Evolutionary conservation across 2,329 filamentous ascomycete species (phyloP).

Genomic region (Canariomyces notabilis): DNA sequence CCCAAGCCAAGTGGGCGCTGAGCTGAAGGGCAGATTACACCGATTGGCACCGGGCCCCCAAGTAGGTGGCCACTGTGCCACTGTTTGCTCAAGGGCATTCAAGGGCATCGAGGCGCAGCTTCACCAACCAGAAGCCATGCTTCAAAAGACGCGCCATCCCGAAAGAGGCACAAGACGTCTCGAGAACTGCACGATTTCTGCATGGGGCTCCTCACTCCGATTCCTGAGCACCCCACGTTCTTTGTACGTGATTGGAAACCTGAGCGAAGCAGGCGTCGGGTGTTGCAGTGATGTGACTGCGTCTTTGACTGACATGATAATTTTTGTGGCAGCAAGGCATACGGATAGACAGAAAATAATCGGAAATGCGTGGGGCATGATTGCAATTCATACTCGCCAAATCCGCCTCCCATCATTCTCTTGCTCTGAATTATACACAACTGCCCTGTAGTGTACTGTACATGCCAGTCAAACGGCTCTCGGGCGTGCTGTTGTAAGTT

Average conservation of each 20-base stretch:
- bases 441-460: no score
- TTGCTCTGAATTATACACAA: no score
- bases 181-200: neutral
- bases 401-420: no score
- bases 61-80: neutral
- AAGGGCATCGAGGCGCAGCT: constrained; percentile 20
- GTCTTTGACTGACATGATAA: neutral
- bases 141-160: constrained; percentile 8
- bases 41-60: neutral
- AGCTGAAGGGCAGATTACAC: constrained; percentile 15
- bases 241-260: neutral
- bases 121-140: constrained; percentile 20
- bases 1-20: constrained; percentile 8
- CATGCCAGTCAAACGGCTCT: no score
- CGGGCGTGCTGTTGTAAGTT: no score
- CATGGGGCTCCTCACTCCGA: neutral
- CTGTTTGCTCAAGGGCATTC: constrained; percentile 9
- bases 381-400: no score
- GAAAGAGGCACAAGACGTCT: constrained; percentile 15
- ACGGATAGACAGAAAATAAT: no score
- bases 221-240: neutral
- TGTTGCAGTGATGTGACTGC: neutral
- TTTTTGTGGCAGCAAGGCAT: no score
- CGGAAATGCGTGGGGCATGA: no score
- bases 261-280: neutral